Conservation (phyloP, 495 filamentous ascomycete genomes). For the Penicillium taxi region DNA sequence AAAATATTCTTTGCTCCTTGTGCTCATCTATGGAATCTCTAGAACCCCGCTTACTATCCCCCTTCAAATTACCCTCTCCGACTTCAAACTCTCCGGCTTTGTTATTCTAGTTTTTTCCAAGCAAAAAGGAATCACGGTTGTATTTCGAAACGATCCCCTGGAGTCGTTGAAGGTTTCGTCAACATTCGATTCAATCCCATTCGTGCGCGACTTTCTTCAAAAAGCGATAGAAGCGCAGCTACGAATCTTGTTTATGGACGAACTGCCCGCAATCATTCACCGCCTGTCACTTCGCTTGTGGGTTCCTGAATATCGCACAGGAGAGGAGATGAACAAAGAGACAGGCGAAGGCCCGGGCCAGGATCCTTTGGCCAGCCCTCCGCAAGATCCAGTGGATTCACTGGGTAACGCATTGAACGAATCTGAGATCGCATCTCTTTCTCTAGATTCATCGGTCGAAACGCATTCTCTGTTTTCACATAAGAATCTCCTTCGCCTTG, state of each 20-base stretch:
- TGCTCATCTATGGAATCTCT: slow-evolving; percentile 10
- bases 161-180: slow-evolving; percentile 97
- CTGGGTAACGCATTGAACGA: slow-evolving; percentile 68
- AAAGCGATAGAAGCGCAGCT: slow-evolving; percentile 94
- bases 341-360: slow-evolving; percentile 43
- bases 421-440: slow-evolving; percentile 63
- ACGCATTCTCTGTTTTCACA: slow-evolving; percentile 81
- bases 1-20: not conserved
- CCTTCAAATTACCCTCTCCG: slow-evolving; percentile 89
- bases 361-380: slow-evolving; percentile 74
- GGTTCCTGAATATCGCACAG: slow-evolving; percentile 75
- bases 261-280: slow-evolving; percentile 92
- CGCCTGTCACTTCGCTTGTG: slow-evolving; percentile 81
- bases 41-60: slow-evolving; percentile 85
- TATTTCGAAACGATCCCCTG: slow-evolving; percentile 95
- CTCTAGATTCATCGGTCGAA: slow-evolving; percentile 66
- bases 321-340: slow-evolving; percentile 41
- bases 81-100: slow-evolving; percentile 95
- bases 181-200: slow-evolving; percentile 97
- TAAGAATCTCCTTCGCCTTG: slow-evolving; percentile 74
- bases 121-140: slow-evolving; percentile 91
- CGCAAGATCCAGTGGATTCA: slow-evolving; percentile 67
- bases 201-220: slow-evolving; percentile 93
- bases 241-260: slow-evolving; percentile 90
- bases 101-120: slow-evolving; percentile 95